Evolutionary conservation across 257 asterid genomes (phyloP), one percentile per base, ranked within the genome.

Genomic region (Misopates orontium): DNA sequence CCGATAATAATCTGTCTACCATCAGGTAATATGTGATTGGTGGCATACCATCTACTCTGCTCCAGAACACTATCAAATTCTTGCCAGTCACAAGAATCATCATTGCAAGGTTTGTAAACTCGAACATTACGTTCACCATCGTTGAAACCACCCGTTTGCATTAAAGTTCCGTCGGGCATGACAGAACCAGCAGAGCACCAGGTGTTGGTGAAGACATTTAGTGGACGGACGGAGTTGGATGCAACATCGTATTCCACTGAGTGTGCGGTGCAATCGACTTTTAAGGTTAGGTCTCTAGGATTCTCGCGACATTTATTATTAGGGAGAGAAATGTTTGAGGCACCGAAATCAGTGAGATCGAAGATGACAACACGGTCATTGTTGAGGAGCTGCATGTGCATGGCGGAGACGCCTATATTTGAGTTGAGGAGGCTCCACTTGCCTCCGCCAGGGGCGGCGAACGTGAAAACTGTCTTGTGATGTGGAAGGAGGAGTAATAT

Each of bases 351-450:
- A 0, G 91, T 85, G 14, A 77, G 83, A 39, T 84, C 88, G 11
- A 47, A 82, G n/a, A 85, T 77, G 40, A 84, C 69, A 0, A 85
- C 86, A 12, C 60, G 74, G 54, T 85, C 88, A 51, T 70, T 80
- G 69, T 78, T 45, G 68, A 85, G 82, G 25, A 80, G 88, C 39
- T 80, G 88, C 80, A 85, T 82, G 81, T 85, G 88, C 88, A 82
- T 85, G 78, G 88, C 86, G 0, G 77, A 41, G 10, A 84, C 72
- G 41, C 85, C 87, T 13, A 74, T 60, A 67, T 66, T 79, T 19
- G 76, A 1, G 10, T 42, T 64, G 11, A 84, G 78, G 10, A 79
- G 22, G 11, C 42, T 66, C 87, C 90, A 84, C 42, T 71, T 73
- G 32, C 87, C 87, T 10, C 50, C 53, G 8, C 53, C 19, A 8